These are phyloP conservation scores for Solanum bulbocastanum DNA, from an alignment of 257 asterid genomes.

Conservation along the genomic window DNA sequence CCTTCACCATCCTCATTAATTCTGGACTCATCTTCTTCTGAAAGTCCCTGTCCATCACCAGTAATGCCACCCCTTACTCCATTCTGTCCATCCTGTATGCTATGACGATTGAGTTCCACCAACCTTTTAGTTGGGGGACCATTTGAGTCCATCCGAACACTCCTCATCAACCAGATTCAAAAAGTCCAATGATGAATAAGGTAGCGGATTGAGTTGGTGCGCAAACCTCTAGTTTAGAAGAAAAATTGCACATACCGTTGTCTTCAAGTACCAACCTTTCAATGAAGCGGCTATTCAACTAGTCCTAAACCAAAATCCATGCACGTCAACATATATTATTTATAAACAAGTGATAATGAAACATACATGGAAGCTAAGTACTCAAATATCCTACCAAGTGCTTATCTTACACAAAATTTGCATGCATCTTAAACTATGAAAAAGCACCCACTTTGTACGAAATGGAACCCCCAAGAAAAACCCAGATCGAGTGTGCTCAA, in stretches of 20 bases:
- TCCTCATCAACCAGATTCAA: conserved; percentile 50
- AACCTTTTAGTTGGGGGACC: conserved; percentile 22
- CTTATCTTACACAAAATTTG: background rate
- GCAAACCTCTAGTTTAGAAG: conserved; percentile 22
- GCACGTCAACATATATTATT: background rate
- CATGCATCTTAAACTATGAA: background rate
- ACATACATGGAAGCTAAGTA: background rate
- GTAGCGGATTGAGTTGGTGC: conserved; percentile 22
- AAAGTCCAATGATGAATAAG: conserved; percentile 24
- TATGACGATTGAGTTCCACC: conserved; percentile 12
- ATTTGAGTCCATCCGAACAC: conserved; percentile 16
- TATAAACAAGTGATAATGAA: background rate
- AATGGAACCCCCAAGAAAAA: background rate
- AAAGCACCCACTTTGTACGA: background rate
- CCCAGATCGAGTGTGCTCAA: background rate
- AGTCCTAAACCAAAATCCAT: conserved; percentile 1
- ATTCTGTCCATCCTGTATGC: conserved; percentile 11
- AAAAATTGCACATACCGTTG: conserved; percentile 25
- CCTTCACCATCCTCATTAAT: conserved; percentile 16
- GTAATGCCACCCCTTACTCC: conserved; percentile 14
- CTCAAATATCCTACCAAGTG: background rate
- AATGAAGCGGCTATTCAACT: background rate
- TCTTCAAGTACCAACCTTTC: conserved; percentile 6
- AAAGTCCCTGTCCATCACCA: conserved; percentile 19
- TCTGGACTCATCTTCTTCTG: conserved; percentile 28